These are phyloP conservation scores for Curvularia hawaiiensis DNA, from an alignment of 2,329 filamentous ascomycete genomes.

Conservation along the genomic window DNA sequence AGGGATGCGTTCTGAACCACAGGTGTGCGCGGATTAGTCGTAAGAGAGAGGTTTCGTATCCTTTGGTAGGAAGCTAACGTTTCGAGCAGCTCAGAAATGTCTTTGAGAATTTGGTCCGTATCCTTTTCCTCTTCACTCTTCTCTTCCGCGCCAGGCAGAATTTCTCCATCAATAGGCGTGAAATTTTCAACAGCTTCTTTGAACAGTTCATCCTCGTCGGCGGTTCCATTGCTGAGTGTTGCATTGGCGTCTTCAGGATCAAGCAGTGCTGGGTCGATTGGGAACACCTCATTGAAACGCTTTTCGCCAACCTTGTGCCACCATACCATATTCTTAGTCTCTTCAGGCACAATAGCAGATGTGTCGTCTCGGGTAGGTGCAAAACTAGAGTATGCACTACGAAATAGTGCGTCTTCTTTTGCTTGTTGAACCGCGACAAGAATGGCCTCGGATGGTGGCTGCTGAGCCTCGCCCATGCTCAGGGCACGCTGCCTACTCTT, in stretches of 20 bases:
- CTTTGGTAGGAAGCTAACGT: conserved; percentile 79
- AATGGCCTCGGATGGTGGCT: conserved; percentile 50
- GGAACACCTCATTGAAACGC: conserved; percentile 68
- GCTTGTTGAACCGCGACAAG: conserved; percentile 57
- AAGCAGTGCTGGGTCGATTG: conserved; percentile 54
- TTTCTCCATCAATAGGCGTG: conserved; percentile 34
- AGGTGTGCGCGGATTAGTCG: conserved; percentile 68
- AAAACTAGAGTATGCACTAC: conserved; percentile 79
- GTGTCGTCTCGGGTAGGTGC: conserved; percentile 77
- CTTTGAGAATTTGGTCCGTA: conserved; percentile 70
- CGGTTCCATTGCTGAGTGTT: conserved; percentile 44
- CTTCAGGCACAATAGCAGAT: conserved; percentile 70
- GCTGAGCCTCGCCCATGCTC: conserved; percentile 67
- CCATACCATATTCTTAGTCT: conserved; percentile 72
- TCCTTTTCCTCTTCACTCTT: conserved; percentile 62
- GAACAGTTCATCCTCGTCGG: conserved; percentile 44
- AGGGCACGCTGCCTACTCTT: conserved; percentile 75
- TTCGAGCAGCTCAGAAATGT: conserved; percentile 77
- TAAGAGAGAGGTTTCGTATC: conserved; percentile 74
- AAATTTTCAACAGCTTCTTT: conserved; percentile 48
- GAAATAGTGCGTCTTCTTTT: conserved; percentile 76
- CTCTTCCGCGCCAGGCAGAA: conserved; percentile 30
- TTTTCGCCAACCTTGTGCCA: conserved; percentile 74
- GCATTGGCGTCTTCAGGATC: conserved; percentile 46
- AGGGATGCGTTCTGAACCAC: conserved; percentile 71